phyloP scores from a whole-genome alignment of 768 basidiomycete species.

The Podaxis sp. region DNA sequence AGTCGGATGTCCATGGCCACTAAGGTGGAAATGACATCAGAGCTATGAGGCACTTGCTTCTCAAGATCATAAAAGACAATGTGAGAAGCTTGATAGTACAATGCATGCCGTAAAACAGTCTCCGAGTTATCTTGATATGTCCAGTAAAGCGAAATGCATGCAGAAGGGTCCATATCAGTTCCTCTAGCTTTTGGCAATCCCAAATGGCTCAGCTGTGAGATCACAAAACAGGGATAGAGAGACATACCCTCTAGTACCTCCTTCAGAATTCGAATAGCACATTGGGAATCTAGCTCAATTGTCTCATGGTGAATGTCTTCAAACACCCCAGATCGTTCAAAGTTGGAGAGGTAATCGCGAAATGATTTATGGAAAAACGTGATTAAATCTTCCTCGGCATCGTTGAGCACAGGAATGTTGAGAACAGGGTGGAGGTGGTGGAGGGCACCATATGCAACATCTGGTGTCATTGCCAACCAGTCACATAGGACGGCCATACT shows the following conservation, averaged over 20 bases:
- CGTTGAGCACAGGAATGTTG: not conserved
- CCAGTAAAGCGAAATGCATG: no score
- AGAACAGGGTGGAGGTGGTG: not conserved
- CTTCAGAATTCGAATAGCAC: not conserved
- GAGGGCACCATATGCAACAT: not conserved
- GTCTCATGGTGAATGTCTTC: not conserved
- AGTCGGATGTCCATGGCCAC: no score
- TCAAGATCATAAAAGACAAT: no score
- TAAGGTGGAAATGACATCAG: no score
- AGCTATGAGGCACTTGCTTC: no score
- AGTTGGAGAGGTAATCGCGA: not conserved
- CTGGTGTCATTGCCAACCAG: not conserved
- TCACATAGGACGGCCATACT: not conserved
- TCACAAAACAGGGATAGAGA: not conserved
- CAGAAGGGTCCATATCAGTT: no score
- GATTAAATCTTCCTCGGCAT: no score
- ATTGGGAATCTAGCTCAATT: not conserved
- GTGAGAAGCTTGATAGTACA: no score
- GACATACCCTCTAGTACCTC: not conserved
- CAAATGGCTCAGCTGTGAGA: not conserved
- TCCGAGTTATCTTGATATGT: no score
- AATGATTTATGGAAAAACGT: not conserved
- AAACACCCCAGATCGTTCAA: not conserved
- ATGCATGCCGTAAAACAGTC: no score
- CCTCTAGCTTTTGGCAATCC: not conserved